Conservation (phyloP, 768 basidiomycete genomes). For the Obba rivulosa region DNA sequence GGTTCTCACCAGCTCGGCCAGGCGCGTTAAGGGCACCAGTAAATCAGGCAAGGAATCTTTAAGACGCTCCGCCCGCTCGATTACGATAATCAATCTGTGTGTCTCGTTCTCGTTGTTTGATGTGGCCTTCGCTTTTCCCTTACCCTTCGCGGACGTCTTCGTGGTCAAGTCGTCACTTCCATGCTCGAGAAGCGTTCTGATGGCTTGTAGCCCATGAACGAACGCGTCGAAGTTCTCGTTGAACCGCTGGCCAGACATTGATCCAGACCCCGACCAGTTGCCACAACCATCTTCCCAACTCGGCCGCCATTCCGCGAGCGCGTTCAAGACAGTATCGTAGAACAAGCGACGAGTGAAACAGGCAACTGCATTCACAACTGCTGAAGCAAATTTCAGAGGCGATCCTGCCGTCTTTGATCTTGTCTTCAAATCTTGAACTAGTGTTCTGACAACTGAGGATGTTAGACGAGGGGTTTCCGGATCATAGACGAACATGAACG, state of each 20-base stretch:
- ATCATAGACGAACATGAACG: conserved; percentile 68
- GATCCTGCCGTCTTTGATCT: conserved; percentile 1
- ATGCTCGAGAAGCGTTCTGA: conserved; percentile 19
- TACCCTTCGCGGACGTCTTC: conserved; percentile 16
- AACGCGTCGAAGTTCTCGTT: conserved; percentile 68
- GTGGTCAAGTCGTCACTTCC: background rate
- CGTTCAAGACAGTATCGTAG: conserved; percentile 62
- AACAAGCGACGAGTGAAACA: conserved; percentile 60
- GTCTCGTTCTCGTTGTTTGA: conserved; percentile 9
- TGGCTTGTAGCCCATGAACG: conserved; percentile 54
- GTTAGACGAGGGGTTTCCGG: conserved; percentile 44
- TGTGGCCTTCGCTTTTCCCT: conserved; percentile 27
- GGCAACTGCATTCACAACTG: conserved; percentile 47
- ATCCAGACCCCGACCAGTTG: conserved; percentile 40
- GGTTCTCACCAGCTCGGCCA: conserved; percentile 60
- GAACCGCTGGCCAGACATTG: conserved; percentile 38
- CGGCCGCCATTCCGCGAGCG: conserved; percentile 49
- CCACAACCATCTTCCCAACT: conserved; percentile 57
- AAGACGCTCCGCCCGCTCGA: conserved; percentile 67
- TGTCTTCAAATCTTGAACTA: conserved; percentile 25
- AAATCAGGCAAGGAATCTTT: conserved; percentile 58
- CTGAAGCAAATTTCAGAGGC: conserved; percentile 31
- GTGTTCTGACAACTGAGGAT: conserved; percentile 33
- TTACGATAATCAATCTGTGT: conserved; percentile 49
- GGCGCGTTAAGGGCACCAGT: conserved; percentile 62